Conservation (phyloP, 164 flowering plant genomes). For the Warburgia ugandensis region DNA sequence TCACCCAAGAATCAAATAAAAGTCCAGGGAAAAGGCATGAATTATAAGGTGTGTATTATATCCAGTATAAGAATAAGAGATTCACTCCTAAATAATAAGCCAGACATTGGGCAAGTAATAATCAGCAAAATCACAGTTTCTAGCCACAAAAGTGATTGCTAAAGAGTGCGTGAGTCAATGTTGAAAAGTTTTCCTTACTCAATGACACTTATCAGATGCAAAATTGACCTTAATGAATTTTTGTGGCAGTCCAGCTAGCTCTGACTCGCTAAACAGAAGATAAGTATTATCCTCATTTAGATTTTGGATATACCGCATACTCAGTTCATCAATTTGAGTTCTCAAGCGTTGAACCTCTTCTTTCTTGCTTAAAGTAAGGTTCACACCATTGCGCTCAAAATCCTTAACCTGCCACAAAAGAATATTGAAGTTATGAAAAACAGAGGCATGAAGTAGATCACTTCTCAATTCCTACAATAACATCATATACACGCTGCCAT, state of each 20-base stretch:
- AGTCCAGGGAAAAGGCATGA: no score
- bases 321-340: conserved; percentile 61
- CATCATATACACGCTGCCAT: neutral
- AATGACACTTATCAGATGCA: neutral
- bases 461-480: no score
- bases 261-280: conserved; percentile 61
- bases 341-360: conserved; percentile 70
- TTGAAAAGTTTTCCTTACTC: no score
- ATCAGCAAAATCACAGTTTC: no score
- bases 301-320: conserved; percentile 63
- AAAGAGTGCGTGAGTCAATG: no score
- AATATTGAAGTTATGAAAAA: conserved; percentile 6
- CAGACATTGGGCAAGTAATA: no score
- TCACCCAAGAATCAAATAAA: no score
- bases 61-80: no score
- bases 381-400: conserved; percentile 90
- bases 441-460: neutral
- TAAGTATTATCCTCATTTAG: conserved; percentile 52
- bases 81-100: no score
- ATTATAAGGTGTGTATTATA: no score
- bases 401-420: conserved; percentile 74
- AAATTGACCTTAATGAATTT: conserved; percentile 66
- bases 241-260: conserved; percentile 71
- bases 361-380: conserved; percentile 67
- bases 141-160: no score